Conservation (phyloP, 2,329 filamentous ascomycete genomes). For the Aspergillus spinulosporus region DNA sequence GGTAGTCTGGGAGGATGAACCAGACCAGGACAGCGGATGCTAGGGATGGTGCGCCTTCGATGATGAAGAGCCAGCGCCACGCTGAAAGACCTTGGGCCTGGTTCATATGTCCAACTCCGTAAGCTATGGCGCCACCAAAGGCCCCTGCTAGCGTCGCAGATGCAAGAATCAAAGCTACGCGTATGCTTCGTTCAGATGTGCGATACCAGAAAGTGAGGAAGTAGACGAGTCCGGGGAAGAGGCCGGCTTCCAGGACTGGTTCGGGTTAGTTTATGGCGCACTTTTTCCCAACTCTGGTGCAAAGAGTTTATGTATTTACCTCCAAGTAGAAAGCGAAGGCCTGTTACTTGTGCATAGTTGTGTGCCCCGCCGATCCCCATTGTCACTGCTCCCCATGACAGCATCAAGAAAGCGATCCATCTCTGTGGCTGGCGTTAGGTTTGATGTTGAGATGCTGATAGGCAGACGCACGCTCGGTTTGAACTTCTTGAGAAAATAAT, state of each 20-base stretch:
- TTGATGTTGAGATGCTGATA: neutral
- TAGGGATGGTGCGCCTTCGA: constrained; percentile 45
- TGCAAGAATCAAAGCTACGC: constrained; percentile 57
- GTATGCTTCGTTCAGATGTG: constrained; percentile 57
- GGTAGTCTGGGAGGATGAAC: constrained; percentile 52
- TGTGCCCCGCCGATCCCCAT: constrained; percentile 50
- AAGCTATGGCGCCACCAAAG: constrained; percentile 58
- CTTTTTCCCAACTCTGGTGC: too few species aligned
- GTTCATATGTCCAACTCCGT: constrained; percentile 47
- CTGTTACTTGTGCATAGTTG: constrained; percentile 47
- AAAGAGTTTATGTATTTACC: constrained; percentile 9
- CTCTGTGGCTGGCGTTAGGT: constrained; percentile 25
- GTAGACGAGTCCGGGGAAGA: constrained; percentile 53
- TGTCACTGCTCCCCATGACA: constrained; percentile 51
- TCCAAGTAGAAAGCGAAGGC: constrained; percentile 51
- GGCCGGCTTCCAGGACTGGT: constrained; percentile 50
- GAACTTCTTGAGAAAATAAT: constrained; percentile 52
- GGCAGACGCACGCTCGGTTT: constrained; percentile 41
- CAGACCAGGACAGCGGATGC: constrained; percentile 44
- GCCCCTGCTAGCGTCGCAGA: constrained; percentile 57
- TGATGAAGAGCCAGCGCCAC: constrained; percentile 52
- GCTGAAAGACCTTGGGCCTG: constrained; percentile 38
- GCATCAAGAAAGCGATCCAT: constrained; percentile 54
- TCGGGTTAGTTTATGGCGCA: neutral
- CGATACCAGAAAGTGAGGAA: constrained; percentile 58